phyloP scores from a whole-genome alignment of 164 flowering plant genomes.

The Piper betle region DNA sequence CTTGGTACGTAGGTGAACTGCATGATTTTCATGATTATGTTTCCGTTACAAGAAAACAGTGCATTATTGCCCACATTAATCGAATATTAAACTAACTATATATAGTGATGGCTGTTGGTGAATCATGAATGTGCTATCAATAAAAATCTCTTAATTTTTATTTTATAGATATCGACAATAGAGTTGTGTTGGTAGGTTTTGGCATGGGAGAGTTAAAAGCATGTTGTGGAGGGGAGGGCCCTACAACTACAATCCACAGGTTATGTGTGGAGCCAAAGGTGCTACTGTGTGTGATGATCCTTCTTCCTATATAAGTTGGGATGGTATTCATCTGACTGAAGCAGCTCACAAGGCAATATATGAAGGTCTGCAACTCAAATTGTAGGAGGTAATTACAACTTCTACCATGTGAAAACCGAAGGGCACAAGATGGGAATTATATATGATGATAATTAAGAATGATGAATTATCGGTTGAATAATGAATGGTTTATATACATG shows the following conservation, averaged over 20 bases:
- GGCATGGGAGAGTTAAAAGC: not conserved
- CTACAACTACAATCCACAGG: conserved; percentile 4
- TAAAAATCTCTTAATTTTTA: too few species aligned
- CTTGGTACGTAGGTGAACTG: conserved; percentile 12
- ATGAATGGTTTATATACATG: too few species aligned
- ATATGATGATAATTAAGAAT: too few species aligned
- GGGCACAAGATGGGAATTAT: too few species aligned
- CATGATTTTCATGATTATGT: not conserved
- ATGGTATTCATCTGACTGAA: conserved; percentile 9
- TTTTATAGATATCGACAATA: not conserved
- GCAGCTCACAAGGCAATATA: conserved; percentile 1
- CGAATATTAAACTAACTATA: too few species aligned
- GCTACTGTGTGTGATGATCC: conserved; percentile 3
- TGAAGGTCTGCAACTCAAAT: not conserved
- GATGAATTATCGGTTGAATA: too few species aligned
- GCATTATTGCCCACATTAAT: too few species aligned
- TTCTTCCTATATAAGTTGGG: conserved; percentile 7
- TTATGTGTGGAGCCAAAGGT: not conserved
- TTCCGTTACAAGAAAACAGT: too few species aligned
- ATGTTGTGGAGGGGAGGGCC: conserved; percentile 11
- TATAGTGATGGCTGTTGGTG: too few species aligned
- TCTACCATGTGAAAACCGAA: not conserved
- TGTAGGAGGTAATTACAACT: not conserved
- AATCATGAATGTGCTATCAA: too few species aligned
- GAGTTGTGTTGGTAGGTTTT: not conserved